Base-by-base conservation (phyloP, 2,329 filamentous ascomycete species). In the Penicillium griseofulvum region DNA sequence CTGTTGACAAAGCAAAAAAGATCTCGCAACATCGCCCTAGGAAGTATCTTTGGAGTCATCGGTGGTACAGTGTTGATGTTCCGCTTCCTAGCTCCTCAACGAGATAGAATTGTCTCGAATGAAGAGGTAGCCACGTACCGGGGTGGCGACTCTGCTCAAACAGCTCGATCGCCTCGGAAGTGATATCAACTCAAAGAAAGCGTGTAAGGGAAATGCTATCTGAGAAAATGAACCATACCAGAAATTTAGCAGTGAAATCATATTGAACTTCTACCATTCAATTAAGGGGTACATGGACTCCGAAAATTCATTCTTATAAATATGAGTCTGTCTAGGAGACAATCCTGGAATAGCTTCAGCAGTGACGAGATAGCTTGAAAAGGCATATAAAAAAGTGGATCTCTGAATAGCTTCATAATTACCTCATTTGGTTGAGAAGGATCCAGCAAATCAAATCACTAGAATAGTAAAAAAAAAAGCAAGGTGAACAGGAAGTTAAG, bases 11-110 rank as follows among this genome's bases (percentile, higher is more conserved):
- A 19, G 4, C 14, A 19, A 28, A 26, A 9, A 19, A 67, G 64
- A 42, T 59, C 55, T 24, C 62, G 61, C 22, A 65, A 57, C 12
- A 54, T 63, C 38, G 65, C 65, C 12, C 4, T 68, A 9, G 26
- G 63, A 43, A 65, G 63, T 42, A 59, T 61, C 28, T 51, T 54
- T 37, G 61, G 63, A 1, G 60, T 68, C 12, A 44, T 68, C 4
- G 54, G 58, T 4, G 62, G 62, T 31, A 53, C 57, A 11, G 57
- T 51, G 39, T n/a, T 64, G 16, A 34, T 66, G 37, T 67, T 65
- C 38, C 55, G 62, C 17, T 36, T 57, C 4, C 52, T 64, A 46
- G 57, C 59, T 39, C 56, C 59, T 7, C 56, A 60, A 38, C 44
- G 43, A 41, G 49, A 61, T 4, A 49, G 37, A 8, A 34, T 49